These are phyloP conservation scores for Lipomyces sp. DNA, from an alignment of 805 yeast species.

Conservation along the genomic window DNA sequence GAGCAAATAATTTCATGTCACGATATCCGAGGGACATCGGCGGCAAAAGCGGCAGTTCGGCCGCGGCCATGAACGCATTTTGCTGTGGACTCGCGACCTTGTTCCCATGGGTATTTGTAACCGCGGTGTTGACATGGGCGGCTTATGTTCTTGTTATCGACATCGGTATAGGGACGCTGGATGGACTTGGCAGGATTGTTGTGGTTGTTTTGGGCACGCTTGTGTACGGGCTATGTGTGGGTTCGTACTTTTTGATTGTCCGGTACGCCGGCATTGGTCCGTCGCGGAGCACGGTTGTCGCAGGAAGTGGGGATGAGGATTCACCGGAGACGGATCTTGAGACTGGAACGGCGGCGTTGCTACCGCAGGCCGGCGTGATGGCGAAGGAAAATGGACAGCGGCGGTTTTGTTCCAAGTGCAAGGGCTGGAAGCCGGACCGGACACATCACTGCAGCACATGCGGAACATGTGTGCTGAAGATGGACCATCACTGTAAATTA, in stretches of 20 bases:
- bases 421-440: constrained; percentile 52
- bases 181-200: constrained; percentile 21
- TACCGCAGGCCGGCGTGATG: constrained; percentile 44
- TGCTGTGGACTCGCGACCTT: constrained; percentile 27
- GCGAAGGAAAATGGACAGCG: constrained; percentile 51
- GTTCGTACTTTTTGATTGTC: constrained; percentile 42
- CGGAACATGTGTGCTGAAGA: constrained; percentile 51
- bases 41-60: constrained; percentile 5
- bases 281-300: constrained; percentile 9
- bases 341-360: constrained; percentile 36
- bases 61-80: constrained; percentile 16
- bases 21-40: constrained; percentile 2
- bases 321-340: constrained; percentile 39
- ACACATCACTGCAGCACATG: constrained; percentile 52
- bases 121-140: constrained; percentile 45
- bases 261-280: constrained; percentile 47
- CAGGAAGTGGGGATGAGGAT: neutral
- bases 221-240: constrained; percentile 38
- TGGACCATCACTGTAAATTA: constrained; percentile 61
- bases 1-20: neutral
- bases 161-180: constrained; percentile 35
- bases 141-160: constrained; percentile 37
- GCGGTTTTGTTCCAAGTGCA: constrained; percentile 50
- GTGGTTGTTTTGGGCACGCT: constrained; percentile 35
- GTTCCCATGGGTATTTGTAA: constrained; percentile 45